A percentile compares a stretch with the other conserved stretches of the same genome.
Evolutionary conservation across 1,284 basidiomycete species (phyloP).

Genomic region (Phlebopus sp.): DNA sequence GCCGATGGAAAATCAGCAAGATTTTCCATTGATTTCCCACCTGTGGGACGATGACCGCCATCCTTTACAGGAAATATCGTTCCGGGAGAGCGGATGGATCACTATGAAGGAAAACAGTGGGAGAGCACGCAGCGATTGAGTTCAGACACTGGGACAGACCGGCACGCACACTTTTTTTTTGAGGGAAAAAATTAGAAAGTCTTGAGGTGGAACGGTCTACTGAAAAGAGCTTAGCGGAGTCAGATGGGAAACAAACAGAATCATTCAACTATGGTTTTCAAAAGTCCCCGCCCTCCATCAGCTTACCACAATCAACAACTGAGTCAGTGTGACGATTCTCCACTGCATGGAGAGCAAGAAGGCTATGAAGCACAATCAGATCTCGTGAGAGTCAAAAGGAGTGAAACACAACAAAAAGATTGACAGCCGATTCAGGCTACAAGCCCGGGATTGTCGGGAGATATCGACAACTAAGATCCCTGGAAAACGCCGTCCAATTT

Average conservation of each 20-base stretch:
- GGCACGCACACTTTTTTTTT: not conserved
- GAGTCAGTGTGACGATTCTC: too few species aligned
- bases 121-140: not conserved
- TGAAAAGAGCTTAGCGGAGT: too few species aligned
- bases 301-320: too few species aligned
- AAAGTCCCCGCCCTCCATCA: too few species aligned
- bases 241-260: too few species aligned
- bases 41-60: constrained; percentile 15
- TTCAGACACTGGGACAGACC: not conserved
- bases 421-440: too few species aligned
- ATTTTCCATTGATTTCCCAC: constrained; percentile 18
- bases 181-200: constrained; percentile 5
- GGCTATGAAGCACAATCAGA: not conserved
- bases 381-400: not conserved
- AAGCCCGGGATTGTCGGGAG: too few species aligned
- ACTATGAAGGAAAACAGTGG: not conserved
- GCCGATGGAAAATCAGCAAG: not conserved
- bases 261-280: too few species aligned
- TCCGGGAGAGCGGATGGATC: constrained; percentile 16
- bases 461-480: too few species aligned
- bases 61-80: constrained; percentile 2
- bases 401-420: too few species aligned
- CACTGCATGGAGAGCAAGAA: too few species aligned
- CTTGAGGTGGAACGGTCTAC: constrained; percentile 1
- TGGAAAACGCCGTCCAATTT: too few species aligned